Conservation (phyloP, 140 eudicot genomes). For the Ambrosia hybrid region DNA sequence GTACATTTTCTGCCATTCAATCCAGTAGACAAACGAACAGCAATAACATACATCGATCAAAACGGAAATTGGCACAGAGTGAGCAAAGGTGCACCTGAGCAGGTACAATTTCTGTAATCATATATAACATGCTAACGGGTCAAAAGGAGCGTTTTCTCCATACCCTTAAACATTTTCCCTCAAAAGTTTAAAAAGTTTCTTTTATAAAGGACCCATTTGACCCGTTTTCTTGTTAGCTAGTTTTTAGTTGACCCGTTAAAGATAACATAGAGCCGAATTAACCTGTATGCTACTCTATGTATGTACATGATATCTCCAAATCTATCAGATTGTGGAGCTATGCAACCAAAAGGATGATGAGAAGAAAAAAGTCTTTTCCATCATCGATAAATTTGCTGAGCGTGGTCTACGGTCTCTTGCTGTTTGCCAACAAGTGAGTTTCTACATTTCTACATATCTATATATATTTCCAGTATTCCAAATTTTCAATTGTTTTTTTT, state of each 20-base stretch:
- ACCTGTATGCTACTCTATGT: background rate
- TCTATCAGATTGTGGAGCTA: slow-evolving; percentile 66
- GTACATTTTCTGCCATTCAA: slow-evolving; percentile 90
- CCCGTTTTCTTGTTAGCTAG: background rate
- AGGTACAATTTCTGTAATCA: slow-evolving; percentile 40
- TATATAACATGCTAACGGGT: too few relatives aligned
- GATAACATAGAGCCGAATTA: background rate
- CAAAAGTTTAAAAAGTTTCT: background rate
- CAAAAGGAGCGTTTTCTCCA: too few relatives aligned
- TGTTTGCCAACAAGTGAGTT: slow-evolving; percentile 66
- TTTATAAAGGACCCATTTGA: background rate
- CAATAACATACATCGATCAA: slow-evolving; percentile 73
- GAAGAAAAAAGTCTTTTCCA: slow-evolving; percentile 63
- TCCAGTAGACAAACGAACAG: slow-evolving; percentile 95
- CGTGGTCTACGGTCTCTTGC: slow-evolving; percentile 97
- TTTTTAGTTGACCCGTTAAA: background rate
- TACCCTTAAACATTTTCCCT: background rate
- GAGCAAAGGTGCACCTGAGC: slow-evolving; percentile 99
- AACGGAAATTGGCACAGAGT: slow-evolving; percentile 74
- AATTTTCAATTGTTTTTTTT: background rate
- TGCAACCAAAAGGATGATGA: slow-evolving; percentile 58
- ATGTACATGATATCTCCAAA: background rate
- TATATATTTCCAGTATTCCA: background rate
- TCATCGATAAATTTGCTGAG: slow-evolving; percentile 87
- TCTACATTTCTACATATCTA: background rate